Conservation (phyloP, 768 basidiomycete species). For the Boletus sensibilis region DNA sequence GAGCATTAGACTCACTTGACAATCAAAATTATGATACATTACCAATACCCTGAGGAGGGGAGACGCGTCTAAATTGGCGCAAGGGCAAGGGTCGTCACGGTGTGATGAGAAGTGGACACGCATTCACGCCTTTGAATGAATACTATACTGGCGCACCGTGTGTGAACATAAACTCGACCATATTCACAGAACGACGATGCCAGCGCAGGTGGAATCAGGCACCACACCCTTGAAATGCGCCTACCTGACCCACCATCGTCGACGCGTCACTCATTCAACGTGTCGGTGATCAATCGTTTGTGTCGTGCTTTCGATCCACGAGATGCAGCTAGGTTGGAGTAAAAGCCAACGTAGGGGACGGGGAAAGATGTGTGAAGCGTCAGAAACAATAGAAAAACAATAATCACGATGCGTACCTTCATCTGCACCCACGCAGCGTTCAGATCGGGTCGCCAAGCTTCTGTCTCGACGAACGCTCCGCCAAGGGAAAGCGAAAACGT, state of each 20-base stretch:
- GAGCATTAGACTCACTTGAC: neutral
- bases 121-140: neutral
- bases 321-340: neutral
- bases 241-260: constrained; percentile 68
- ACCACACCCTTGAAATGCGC: constrained; percentile 40
- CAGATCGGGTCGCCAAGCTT: constrained; percentile 74
- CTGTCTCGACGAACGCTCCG: constrained; percentile 73
- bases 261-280: constrained; percentile 59
- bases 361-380: neutral
- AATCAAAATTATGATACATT: neutral
- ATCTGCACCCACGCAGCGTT: constrained; percentile 38
- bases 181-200: too few relatives aligned
- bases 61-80: neutral
- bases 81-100: too few relatives aligned
- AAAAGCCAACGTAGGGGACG: neutral
- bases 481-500: constrained; percentile 74
- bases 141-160: neutral
- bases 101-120: neutral
- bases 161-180: neutral
- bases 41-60: neutral
- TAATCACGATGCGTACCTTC: constrained; percentile 15
- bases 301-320: too few relatives aligned
- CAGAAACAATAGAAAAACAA: neutral
- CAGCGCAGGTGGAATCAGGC: neutral
- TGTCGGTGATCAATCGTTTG: constrained; percentile 73